These are phyloP conservation scores for Penicillium waksmanii DNA, from an alignment of 495 filamentous ascomycete genomes.

Conservation along the genomic window DNA sequence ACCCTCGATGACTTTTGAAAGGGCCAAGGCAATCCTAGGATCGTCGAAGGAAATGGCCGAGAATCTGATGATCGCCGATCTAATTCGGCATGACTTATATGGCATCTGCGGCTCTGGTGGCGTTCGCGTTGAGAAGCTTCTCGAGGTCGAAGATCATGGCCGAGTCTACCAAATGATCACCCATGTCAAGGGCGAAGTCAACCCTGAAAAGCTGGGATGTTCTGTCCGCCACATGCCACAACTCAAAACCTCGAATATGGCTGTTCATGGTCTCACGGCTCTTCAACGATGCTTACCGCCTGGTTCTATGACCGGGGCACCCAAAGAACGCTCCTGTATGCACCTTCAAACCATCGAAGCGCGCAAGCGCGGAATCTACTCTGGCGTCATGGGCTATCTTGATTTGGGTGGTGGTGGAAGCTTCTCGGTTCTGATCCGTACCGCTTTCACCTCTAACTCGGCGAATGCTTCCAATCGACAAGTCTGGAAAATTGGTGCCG, in stretches of 20 bases:
- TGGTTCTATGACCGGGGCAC: constrained; percentile 93
- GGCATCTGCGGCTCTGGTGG: constrained; percentile 72
- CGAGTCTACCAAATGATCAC: constrained; percentile 90
- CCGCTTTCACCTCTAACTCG: constrained; percentile 62
- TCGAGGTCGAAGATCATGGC: constrained; percentile 86
- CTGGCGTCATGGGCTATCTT: constrained; percentile 86
- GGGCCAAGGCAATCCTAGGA: constrained; percentile 70
- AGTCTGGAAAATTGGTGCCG: constrained; percentile 83
- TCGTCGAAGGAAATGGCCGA: constrained; percentile 90
- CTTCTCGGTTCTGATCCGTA: constrained; percentile 86
- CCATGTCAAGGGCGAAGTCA: constrained; percentile 75
- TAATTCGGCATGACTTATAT: constrained; percentile 90
- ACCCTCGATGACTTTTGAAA: constrained; percentile 60
- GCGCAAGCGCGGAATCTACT: constrained; percentile 76
- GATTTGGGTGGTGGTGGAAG: constrained; percentile 84
- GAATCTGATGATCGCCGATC: constrained; percentile 97
- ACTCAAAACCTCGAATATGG: constrained; percentile 43
- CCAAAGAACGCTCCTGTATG: constrained; percentile 88
- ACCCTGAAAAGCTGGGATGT: constrained; percentile 36
- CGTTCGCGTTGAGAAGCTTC: constrained; percentile 67
- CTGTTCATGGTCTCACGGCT: constrained; percentile 68
- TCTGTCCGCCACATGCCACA: constrained; percentile 40
- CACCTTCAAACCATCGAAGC: constrained; percentile 71
- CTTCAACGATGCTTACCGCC: constrained; percentile 80
- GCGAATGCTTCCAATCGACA: constrained; percentile 45